These are phyloP conservation scores for Sphenostylis stenocarpa DNA, from an alignment of 306 rosid genomes.

Conservation along the genomic window DNA sequence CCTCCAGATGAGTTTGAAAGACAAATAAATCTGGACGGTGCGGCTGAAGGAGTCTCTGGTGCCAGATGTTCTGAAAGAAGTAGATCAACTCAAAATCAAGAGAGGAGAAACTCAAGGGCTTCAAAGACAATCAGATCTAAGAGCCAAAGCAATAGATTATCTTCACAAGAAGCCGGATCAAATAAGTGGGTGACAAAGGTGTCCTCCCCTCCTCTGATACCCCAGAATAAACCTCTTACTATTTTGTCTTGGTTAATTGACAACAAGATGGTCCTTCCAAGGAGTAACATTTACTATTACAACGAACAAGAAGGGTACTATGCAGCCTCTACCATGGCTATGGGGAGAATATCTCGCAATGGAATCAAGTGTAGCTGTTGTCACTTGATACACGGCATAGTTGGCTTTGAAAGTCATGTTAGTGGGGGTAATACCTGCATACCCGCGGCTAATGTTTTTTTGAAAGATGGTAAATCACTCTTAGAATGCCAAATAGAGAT, in stretches of 20 bases:
- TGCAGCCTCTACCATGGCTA: conserved; percentile 9
- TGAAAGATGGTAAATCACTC: conserved; percentile 75
- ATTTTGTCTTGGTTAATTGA: conserved; percentile 87
- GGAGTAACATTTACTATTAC: conserved; percentile 58
- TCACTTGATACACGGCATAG: conserved; percentile 38
- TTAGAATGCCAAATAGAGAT: conserved; percentile 55
- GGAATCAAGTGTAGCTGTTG: conserved; percentile 92
- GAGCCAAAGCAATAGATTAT: conserved; percentile 28
- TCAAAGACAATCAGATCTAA: conserved; percentile 31
- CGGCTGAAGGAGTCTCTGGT: conserved; percentile 26
- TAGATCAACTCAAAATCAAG: conserved; percentile 28
- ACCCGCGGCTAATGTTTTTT: conserved; percentile 53
- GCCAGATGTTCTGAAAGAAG: conserved; percentile 15
- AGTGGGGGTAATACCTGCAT: conserved; percentile 36
- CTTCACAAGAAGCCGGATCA: conserved; percentile 44
- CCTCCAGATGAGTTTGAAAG: neutral
- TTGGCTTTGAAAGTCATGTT: conserved; percentile 60
- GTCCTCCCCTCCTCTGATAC: conserved; percentile 41
- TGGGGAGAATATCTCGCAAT: conserved; percentile 59
- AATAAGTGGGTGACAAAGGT: conserved; percentile 56
- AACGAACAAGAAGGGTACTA: conserved; percentile 18
- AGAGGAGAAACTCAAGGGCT: conserved; percentile 29
- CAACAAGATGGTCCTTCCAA: conserved; percentile 56
- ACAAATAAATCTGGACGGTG: neutral
- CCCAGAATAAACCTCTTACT: conserved; percentile 51